Evolutionary conservation across 2,329 filamentous ascomycete species (phyloP), one percentile per base, ranked within the genome.

Genomic region (Curvularia verruculosa): DNA sequence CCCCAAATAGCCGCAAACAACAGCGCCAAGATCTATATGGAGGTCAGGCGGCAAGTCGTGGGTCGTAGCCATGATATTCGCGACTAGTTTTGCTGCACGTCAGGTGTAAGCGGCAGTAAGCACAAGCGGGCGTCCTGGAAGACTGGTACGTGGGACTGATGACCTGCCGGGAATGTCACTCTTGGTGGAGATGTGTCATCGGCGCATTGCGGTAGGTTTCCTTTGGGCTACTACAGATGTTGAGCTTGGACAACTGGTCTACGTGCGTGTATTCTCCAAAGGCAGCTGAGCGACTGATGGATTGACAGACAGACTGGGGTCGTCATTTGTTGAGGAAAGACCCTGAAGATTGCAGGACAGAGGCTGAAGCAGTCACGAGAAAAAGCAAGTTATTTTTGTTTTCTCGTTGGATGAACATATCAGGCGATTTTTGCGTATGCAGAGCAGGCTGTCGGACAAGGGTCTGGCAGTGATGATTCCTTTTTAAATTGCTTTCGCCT

Each of bases 31-130:
- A 49, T 19, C 49, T 18, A 39, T 37, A 59, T 67, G 58, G 24
- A 61, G 64, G 59, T 67, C 65, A 68, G 61, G 66, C 58, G 54
- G 37, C 56, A 48, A 54, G 57, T 52, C 41, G 36, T 45, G 41
- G n/a, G 52, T 48, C 36, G 58, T 50, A 49, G 43, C 26, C 19
- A 50, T 40, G 36, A 50, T 59, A 60, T 50, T 60, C 43, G 57
- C 36, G 29, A 8, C 36, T 51, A 31, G 44, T 24, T 9, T 55
- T 9, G 31, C 54, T 62, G 63, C 67, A 71, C 61, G 64, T 65
- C 59, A 59, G 62, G 40, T 31, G 58, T 70, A 67, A 71, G 65
- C 64, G 44, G 61, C 65, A 58, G 67, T 69, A 63, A 71, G 65
- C 67, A 61, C 50, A 58, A 62, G 54, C 39, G 47, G 49, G 54